Percentiles rank a stretch among this genome's conserved stretches.
These are phyloP conservation scores for Geum urbanum DNA, from an alignment of 306 rosid species.

Conservation along the genomic window DNA sequence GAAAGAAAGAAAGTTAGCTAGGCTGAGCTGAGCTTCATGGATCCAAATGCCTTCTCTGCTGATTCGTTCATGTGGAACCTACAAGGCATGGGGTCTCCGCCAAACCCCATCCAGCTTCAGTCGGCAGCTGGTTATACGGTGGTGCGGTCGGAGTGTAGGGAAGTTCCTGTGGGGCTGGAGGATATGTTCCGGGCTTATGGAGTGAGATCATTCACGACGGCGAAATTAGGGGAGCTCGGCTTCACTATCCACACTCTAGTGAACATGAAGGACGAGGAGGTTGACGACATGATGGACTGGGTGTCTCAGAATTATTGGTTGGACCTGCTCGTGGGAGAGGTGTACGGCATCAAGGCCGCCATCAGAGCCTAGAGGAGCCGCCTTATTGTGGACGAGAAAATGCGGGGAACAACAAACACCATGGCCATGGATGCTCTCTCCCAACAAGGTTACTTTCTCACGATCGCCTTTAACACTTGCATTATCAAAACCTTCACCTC, in stretches of 20 bases:
- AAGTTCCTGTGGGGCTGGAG: conserved; percentile 58
- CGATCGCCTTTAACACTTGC: no score
- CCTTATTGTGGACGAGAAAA: conserved; percentile 52
- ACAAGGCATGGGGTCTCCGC: conserved; percentile 39
- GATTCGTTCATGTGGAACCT: conserved; percentile 88
- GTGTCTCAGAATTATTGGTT: conserved; percentile 71
- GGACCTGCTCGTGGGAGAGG: conserved; percentile 88
- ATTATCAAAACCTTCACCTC: not conserved
- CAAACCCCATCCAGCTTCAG: conserved; percentile 34
- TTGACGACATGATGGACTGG: conserved; percentile 96
- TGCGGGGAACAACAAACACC: conserved; percentile 52
- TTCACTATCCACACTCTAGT: conserved; percentile 84
- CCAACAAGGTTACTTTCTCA: conserved; percentile 59
- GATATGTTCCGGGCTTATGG: conserved; percentile 86
- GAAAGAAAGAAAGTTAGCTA: not conserved
- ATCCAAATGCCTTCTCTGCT: conserved; percentile 73
- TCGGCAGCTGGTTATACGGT: conserved; percentile 15
- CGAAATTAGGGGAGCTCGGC: conserved; percentile 86
- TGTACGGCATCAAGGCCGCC: conserved; percentile 91
- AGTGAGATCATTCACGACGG: conserved; percentile 72
- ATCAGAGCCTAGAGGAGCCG: conserved; percentile 82
- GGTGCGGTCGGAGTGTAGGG: conserved; percentile 25
- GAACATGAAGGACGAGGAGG: conserved; percentile 83
- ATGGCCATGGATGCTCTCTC: conserved; percentile 81
- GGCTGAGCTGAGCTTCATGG: conserved; percentile 37